Evolutionary conservation across 768 basidiomycete species (phyloP).

Genomic region (Dioszegia crocea): DNA sequence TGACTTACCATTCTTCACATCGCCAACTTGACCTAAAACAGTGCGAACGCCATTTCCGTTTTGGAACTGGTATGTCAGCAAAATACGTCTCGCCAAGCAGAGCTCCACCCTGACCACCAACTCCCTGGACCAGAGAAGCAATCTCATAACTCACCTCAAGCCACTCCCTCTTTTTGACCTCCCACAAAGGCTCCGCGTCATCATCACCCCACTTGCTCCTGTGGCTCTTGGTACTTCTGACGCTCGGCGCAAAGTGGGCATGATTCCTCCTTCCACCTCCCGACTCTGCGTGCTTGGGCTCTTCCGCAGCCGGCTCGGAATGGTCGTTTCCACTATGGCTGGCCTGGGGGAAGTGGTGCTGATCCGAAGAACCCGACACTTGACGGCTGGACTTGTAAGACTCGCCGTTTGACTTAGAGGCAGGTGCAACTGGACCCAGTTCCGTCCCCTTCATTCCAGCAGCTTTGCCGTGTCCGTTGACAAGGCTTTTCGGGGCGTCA

Average conservation of each 20-base stretch:
- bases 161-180: conserved; percentile 28
- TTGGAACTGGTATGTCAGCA: conserved; percentile 61
- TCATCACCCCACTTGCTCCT: conserved; percentile 48
- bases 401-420: no score
- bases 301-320: conserved; percentile 10
- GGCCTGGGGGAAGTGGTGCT: conserved; percentile 1
- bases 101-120: no score
- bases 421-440: not conserved
- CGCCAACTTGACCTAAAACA: conserved; percentile 82
- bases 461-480: not conserved
- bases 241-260: conserved; percentile 10
- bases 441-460: not conserved
- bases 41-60: conserved; percentile 89
- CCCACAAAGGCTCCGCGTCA: conserved; percentile 55
- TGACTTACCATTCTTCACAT: conserved; percentile 72
- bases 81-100: no score
- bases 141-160: conserved; percentile 26
- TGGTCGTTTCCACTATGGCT: conserved; percentile 8
- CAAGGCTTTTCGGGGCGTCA: not conserved
- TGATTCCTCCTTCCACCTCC: not conserved
- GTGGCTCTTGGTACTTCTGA: conserved; percentile 37
- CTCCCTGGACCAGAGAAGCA: no score
- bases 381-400: not conserved
- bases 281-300: not conserved
- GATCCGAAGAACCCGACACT: not conserved